Conservation (phyloP, 108 stramenopile genomes). For the Cyclotella kingstonii region DNA sequence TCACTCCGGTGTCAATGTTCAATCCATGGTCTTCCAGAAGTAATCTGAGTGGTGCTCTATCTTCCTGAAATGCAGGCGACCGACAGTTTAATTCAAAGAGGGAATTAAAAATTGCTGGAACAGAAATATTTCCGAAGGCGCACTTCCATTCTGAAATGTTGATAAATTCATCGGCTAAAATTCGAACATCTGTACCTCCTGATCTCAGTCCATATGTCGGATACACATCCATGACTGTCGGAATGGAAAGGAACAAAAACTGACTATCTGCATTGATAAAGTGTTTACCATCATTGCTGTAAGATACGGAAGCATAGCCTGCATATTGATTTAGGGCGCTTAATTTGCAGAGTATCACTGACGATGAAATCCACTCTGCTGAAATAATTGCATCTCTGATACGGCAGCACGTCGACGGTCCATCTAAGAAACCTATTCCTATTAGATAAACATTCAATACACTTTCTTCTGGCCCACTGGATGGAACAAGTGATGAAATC, state of each 20-base stretch:
- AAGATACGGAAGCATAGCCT: slow-evolving; percentile 18
- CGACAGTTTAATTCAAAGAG: slow-evolving; percentile 14
- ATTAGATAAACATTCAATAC: slow-evolving; percentile 15
- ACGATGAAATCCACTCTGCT: slow-evolving; percentile 14
- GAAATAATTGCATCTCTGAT: slow-evolving; percentile 23
- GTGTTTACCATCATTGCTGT: slow-evolving; percentile 31
- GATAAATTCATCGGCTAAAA: slow-evolving; percentile 9
- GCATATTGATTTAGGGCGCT: slow-evolving; percentile 1
- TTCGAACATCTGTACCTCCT: slow-evolving; percentile 1
- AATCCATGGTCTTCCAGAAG: slow-evolving; percentile 9
- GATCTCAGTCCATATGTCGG: slow-evolving; percentile 4
- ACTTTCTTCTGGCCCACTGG: slow-evolving; percentile 6
- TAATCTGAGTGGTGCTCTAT: slow-evolving; percentile 6
- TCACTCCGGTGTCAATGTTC: slow-evolving; percentile 19
- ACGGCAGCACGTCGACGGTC: slow-evolving; percentile 16
- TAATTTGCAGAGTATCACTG: slow-evolving; percentile 18
- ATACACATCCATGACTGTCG: background rate
- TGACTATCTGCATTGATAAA: slow-evolving; percentile 9
- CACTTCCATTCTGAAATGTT: slow-evolving; percentile 17
- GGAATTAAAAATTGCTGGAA: slow-evolving; percentile 10
- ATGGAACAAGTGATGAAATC: slow-evolving; percentile 26
- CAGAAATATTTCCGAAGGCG: slow-evolving; percentile 8
- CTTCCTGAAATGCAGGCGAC: slow-evolving; percentile 13
- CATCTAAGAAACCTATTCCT: slow-evolving; percentile 20
- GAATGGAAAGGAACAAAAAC: slow-evolving; percentile 12